phyloP scores from a whole-genome alignment of 352 stramenopile species.

The Ophiocytium majus region DNA sequence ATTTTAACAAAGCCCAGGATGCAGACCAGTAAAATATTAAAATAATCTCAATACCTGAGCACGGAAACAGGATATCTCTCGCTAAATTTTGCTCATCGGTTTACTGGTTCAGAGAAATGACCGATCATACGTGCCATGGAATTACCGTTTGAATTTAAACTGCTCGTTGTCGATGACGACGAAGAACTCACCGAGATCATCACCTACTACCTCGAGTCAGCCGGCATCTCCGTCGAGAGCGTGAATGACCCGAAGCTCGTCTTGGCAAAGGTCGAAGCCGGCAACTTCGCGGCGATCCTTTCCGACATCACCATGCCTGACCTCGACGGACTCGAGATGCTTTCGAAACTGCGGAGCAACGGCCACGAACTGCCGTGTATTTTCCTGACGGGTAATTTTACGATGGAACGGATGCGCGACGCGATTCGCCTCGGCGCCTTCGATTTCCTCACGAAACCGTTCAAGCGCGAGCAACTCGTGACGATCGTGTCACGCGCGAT shows the following conservation, averaged over 20 bases:
- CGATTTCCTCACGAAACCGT: neutral
- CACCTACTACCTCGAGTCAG: neutral
- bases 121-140: constrained; percentile 4
- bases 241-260: neutral
- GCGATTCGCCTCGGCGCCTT: neutral
- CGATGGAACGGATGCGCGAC: neutral
- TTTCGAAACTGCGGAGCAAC: neutral
- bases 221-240: neutral
- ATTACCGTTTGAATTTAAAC: neutral
- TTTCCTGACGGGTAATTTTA: neutral
- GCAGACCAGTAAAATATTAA: no score
- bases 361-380: neutral
- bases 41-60: no score
- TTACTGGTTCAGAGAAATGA: no score
- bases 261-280: neutral
- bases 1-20: no score
- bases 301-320: constrained; percentile 3
- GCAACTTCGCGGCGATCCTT: neutral
- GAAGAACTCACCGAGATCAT: neutral
- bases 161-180: constrained; percentile 6
- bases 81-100: no score
- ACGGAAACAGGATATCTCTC: no score
- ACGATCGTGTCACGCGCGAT: neutral
- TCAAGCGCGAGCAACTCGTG: neutral
- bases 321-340: neutral